Conservation (phyloP, 345 rosid genomes). For the Lumnitzera littorea region DNA sequence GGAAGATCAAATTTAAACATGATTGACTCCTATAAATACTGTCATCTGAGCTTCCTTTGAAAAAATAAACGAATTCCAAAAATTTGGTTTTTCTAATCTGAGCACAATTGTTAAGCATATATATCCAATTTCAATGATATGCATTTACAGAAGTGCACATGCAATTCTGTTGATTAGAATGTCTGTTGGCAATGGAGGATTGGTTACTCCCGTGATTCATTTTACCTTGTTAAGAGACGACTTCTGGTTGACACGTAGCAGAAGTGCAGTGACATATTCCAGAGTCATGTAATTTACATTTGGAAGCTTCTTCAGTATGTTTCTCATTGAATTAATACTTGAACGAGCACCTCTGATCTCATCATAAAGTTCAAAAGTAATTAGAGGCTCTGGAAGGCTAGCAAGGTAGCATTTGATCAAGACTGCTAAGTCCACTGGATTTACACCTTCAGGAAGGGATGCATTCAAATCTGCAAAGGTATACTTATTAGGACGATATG, state of each 20-base stretch:
- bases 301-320: constrained; percentile 73
- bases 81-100: too few relatives aligned
- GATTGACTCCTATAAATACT: too few relatives aligned
- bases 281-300: constrained; percentile 77
- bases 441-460: constrained; percentile 67
- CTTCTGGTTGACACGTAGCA: constrained; percentile 81
- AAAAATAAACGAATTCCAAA: too few relatives aligned
- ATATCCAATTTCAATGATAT: too few relatives aligned
- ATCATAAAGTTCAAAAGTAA: constrained; percentile 70
- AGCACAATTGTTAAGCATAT: too few relatives aligned
- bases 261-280: constrained; percentile 71
- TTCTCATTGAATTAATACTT: constrained; percentile 57
- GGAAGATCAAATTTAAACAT: too few relatives aligned
- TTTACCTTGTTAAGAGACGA: constrained; percentile 72
- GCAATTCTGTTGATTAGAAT: neutral
- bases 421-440: constrained; percentile 67
- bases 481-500: constrained; percentile 6
- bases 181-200: neutral
- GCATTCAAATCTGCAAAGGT: constrained; percentile 51
- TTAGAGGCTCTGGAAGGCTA: constrained; percentile 86
- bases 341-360: constrained; percentile 73
- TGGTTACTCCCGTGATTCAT: neutral
- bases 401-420: constrained; percentile 78
- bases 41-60: too few relatives aligned
- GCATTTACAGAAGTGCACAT: neutral